Evolutionary conservation across 176 grass and related monocot species (phyloP), one percentile per base, ranked within the genome.

Genomic region (Miscanthus lutarioriparius): DNA sequence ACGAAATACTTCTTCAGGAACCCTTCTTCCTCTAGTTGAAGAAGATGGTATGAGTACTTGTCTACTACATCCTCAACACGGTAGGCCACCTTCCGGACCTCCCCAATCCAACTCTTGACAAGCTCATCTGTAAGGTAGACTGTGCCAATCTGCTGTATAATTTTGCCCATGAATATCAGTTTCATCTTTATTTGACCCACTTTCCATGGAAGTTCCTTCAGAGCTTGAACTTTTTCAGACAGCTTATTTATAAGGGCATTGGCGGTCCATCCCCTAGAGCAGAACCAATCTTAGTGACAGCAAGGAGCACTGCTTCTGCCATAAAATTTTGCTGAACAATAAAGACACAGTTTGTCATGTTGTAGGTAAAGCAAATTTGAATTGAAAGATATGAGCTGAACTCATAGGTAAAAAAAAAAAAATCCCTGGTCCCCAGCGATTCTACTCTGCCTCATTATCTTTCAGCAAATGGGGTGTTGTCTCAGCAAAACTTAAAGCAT

Each of bases 11-110:
- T 87, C 64, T 82, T 87, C 39, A 87, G 64, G 15, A 77, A 82
- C 28, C 79, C 15, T 63, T 82, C 79, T 82, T 87, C 86, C 2
- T 58, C 51, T 20, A 82, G n/a, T 47, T 87, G 63, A 69, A 70
- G 59, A 77, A 26, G 3, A 51, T 87, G 49, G 13, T 87, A 87
- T 11, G 79, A 82, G 72, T 87, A 87, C 45, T 61, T 87, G 41
- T 87, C 86, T 41, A 87, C 33, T 14, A 78, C 74, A 58, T 88
- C 86, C 59, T 88, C 86, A 83, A 83, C 80, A 88, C 58, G 80
- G 12, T 88, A 83, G 33, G 86, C 80, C 32, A 88, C 65, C 9
- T 72, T 83, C 14, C 86, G 54, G 8, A 88, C 86, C 67, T 78
- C 74, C 40, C 53, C 74, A 69, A 88, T 78, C 86, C 86, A 88